Conservation (phyloP, 768 basidiomycete genomes). For the Chalciporus piperatus region DNA sequence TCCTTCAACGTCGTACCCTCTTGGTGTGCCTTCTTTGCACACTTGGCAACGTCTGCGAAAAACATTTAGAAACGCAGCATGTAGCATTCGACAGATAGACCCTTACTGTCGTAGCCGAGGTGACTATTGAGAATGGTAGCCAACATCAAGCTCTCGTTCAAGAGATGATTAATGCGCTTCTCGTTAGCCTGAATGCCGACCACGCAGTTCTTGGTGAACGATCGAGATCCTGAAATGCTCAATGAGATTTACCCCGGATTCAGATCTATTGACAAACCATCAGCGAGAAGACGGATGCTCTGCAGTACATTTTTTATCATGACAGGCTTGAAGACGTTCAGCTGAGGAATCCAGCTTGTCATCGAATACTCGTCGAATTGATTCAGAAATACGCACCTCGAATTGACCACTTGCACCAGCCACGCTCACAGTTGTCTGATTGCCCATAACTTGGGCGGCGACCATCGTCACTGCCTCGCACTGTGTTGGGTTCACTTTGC, state of each 20-base stretch:
- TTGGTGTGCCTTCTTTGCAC: conserved; percentile 99
- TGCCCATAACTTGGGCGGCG: conserved; percentile 97
- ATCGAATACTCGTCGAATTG: conserved; percentile 4
- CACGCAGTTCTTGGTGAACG: conserved; percentile 96
- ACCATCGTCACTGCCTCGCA: conserved; percentile 99
- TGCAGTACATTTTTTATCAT: conserved; percentile 98
- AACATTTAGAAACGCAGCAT: conserved; percentile 7
- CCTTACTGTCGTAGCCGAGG: conserved; percentile 95
- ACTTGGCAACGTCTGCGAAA: conserved; percentile 86
- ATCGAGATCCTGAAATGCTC: conserved; percentile 62
- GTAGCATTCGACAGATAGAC: conserved; percentile 1
- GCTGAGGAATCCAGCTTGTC: conserved; percentile 38
- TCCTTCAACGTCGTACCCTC: conserved; percentile 96
- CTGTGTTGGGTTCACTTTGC: conserved; percentile 99
- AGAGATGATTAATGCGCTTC: conserved; percentile 80
- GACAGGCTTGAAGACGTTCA: conserved; percentile 99
- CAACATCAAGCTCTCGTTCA: conserved; percentile 97
- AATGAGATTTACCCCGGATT: conserved; percentile 5
- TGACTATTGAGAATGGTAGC: conserved; percentile 96
- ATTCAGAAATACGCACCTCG: conserved; percentile 58
- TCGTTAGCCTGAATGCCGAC: conserved; percentile 97
- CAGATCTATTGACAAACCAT: conserved; percentile 53
- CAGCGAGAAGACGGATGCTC: conserved; percentile 89
- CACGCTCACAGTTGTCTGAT: conserved; percentile 88
- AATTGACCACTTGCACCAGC: conserved; percentile 97